Conservation (phyloP, 75 land plant genomes). For the Cryptomeria japonica region DNA sequence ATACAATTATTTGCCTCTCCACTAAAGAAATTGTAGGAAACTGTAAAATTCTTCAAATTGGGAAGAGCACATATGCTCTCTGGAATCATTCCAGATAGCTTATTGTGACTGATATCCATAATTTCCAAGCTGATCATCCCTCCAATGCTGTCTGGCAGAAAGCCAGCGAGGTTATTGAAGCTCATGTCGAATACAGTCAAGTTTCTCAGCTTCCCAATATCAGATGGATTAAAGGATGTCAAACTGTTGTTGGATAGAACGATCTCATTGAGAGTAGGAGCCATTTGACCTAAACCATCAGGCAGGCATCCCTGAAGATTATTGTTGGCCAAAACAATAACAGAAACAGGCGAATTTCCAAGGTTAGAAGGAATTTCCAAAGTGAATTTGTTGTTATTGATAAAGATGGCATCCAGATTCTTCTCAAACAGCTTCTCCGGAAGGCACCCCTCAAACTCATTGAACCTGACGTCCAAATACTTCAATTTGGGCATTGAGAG, state of each 20-base stretch:
- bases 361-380: constrained; percentile 35
- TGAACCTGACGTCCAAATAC: constrained; percentile 9
- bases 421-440: constrained; percentile 37
- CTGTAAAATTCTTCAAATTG: constrained; percentile 49
- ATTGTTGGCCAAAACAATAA: constrained; percentile 54
- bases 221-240: constrained; percentile 19
- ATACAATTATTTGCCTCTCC: constrained; percentile 56
- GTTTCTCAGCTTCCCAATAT: constrained; percentile 26
- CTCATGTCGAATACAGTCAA: constrained; percentile 44
- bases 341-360: constrained; percentile 47
- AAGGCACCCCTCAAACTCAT: constrained; percentile 35
- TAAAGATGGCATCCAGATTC: constrained; percentile 52
- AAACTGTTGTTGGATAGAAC: constrained; percentile 38
- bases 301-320: constrained; percentile 42
- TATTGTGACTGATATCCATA: constrained; percentile 65
- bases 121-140: constrained; percentile 54
- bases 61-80: constrained; percentile 56
- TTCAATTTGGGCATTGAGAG: constrained; percentile 32
- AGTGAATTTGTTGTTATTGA: constrained; percentile 51
- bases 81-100: constrained; percentile 67
- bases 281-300: constrained; percentile 29
- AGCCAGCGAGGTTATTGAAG: constrained; percentile 33
- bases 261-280: constrained; percentile 39
- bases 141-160: constrained; percentile 39
- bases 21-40: constrained; percentile 67